Base-by-base conservation (phyloP, 768 basidiomycete species). In the Rhizopogon vinicolor region DNA sequence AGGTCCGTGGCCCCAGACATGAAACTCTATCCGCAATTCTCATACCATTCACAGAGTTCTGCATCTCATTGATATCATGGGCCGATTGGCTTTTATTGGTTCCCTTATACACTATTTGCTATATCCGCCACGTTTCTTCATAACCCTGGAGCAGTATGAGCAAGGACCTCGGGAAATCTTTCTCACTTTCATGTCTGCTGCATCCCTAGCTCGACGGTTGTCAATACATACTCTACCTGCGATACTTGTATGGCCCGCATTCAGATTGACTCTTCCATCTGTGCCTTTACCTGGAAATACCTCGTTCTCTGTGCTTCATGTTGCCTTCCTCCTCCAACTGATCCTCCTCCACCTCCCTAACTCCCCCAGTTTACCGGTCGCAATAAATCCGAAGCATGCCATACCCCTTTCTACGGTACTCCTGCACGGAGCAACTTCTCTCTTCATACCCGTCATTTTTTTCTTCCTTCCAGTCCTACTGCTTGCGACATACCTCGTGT, bases 401-500 rank as follows among this genome's bases (percentile, higher is more conserved):
- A 60, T 84, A 7, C 82, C 83, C 3, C 68, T 82, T 9, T 73
- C 77, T 2, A 64, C 70, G 12, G 68, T 83, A 35, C 58, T 84
- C 5, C 63, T 60, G 43, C 67, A 69, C 51, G 72, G 74, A 14
- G 55, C 81, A n/a, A 63, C 64, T 2, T 65, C 66, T 33, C 66
- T 76, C 16, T 60, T 78, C 43, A 54, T 68, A 16, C 80, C 81
- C 0, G 62, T 75, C 5, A 41, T 75, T 3, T 43, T 74, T 7
- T 80, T 81, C 60, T 82, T 82, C 64, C 59, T 80, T 19, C 83
- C 83, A 0, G 69, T 74, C 2, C 60, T 79, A n/a, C 44, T 82
- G 16, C 46, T 81, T 3, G 66, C 76, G 8, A 62, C 71, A 16
- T 73, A 72, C 58, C 68, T 82, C 39, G 60, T 85, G 25, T 83